Percentiles rank a stretch among this genome's conserved stretches.
phyloP scores from a whole-genome alignment of 2,329 filamentous ascomycete species.

The Saccharata proteae region DNA sequence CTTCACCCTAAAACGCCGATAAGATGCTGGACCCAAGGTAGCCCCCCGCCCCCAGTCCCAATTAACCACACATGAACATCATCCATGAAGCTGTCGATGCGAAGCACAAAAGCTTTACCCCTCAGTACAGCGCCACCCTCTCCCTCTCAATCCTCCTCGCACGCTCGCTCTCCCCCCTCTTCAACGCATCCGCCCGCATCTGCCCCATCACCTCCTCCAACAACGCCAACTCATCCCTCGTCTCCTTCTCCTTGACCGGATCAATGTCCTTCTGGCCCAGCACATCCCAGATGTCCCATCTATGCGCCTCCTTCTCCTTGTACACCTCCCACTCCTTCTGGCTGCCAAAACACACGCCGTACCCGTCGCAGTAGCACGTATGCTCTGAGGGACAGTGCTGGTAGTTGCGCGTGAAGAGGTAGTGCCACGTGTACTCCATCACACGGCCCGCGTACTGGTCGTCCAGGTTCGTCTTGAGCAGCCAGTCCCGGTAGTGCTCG shows the following conservation, averaged over 20 bases:
- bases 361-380: constrained; percentile 50
- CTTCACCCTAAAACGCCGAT: too few species aligned
- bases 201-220: constrained; percentile 19
- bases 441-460: constrained; percentile 26
- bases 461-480: constrained; percentile 26
- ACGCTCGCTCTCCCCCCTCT: constrained; percentile 17
- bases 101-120: too few species aligned
- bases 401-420: constrained; percentile 27
- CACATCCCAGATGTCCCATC: constrained; percentile 28
- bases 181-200: constrained; percentile 18
- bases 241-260: constrained; percentile 9
- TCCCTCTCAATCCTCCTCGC: constrained; percentile 4
- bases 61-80: too few species aligned
- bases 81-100: too few species aligned
- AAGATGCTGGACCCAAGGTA: too few species aligned
- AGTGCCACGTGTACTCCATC: constrained; percentile 30
- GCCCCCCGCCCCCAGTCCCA: too few species aligned
- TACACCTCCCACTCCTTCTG: constrained; percentile 23
- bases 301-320: constrained; percentile 17
- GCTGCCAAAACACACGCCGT: constrained; percentile 48
- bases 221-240: constrained; percentile 14
- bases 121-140: background rate
- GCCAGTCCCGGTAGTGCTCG: constrained; percentile 41
- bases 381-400: constrained; percentile 27
- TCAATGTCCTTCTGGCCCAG: constrained; percentile 13